Conservation (phyloP, 306 rosid species). For the Prinsepia uniflora region DNA sequence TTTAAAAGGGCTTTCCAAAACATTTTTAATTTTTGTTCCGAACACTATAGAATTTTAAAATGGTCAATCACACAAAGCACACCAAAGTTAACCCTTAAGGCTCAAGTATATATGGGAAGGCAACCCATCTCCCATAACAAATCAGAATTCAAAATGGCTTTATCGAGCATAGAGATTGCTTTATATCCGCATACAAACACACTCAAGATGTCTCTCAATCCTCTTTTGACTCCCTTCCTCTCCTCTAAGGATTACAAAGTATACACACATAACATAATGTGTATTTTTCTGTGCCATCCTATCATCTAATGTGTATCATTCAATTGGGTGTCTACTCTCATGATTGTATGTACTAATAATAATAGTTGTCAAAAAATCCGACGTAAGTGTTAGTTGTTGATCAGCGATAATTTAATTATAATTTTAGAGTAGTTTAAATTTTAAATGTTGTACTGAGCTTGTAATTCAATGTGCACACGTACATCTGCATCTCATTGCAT, state of each 20-base stretch:
- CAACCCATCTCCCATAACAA: constrained; percentile 23
- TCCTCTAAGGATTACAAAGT: constrained; percentile 18
- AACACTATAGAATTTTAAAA: constrained; percentile 36
- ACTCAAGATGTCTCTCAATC: constrained; percentile 52
- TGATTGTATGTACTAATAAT: constrained; percentile 14
- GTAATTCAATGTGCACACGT: too few species aligned
- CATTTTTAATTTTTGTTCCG: constrained; percentile 30
- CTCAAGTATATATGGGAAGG: constrained; percentile 9
- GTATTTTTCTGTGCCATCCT: neutral
- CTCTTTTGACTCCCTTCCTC: constrained; percentile 54
- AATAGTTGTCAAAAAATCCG: too few species aligned
- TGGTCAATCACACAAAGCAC: constrained; percentile 26
- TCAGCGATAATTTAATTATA: too few species aligned
- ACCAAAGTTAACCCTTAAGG: constrained; percentile 5
- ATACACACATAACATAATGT: neutral
- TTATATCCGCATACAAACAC: constrained; percentile 32
- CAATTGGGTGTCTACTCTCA: constrained; percentile 19
- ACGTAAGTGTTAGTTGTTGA: too few species aligned
- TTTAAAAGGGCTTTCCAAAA: constrained; percentile 32
- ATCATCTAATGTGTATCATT: neutral
- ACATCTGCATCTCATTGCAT: too few species aligned
- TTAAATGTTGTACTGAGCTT: too few species aligned
- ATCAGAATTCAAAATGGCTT: constrained; percentile 35
- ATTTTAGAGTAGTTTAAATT: too few species aligned
- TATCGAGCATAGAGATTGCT: constrained; percentile 45